These are phyloP conservation scores for Trichosporon faecale DNA, from an alignment of 1,284 basidiomycete species.

Conservation along the genomic window DNA sequence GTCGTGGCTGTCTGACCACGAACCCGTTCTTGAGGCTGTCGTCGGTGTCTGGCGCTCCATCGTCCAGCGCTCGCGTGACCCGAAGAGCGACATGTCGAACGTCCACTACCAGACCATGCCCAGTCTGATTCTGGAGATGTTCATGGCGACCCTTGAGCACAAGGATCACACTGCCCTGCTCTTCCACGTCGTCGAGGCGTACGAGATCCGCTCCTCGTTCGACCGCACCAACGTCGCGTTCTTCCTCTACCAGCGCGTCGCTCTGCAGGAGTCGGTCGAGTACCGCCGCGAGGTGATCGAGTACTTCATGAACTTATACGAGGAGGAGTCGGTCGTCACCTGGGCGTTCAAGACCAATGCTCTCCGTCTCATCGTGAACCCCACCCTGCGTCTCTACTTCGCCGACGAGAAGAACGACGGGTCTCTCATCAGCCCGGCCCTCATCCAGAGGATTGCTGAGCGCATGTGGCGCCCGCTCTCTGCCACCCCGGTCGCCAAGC, in stretches of 20 bases:
- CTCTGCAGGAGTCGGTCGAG: slow-evolving; percentile 56
- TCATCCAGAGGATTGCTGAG: slow-evolving; percentile 40
- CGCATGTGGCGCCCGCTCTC: slow-evolving; percentile 48
- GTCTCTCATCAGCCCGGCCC: slow-evolving; percentile 35
- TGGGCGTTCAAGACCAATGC: slow-evolving; percentile 82
- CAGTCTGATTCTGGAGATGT: slow-evolving; percentile 68
- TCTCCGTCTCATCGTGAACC: slow-evolving; percentile 83
- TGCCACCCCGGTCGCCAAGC: slow-evolving; percentile 32
- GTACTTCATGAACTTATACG: slow-evolving; percentile 82
- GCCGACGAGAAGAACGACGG: slow-evolving; percentile 45
- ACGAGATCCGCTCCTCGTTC: slow-evolving; percentile 74
- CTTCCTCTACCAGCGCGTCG: slow-evolving; percentile 85
- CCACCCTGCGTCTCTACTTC: slow-evolving; percentile 77
- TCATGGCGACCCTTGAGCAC: slow-evolving; percentile 62
- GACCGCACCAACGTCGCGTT: slow-evolving; percentile 78
- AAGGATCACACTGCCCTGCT: slow-evolving; percentile 79
- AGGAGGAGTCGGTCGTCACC: slow-evolving; percentile 60
- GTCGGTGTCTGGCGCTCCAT: slow-evolving; percentile 67
- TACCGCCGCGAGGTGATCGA: slow-evolving; percentile 80
- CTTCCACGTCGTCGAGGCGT: slow-evolving; percentile 82
- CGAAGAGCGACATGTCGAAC: slow-evolving; percentile 49
- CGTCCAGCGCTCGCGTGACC: slow-evolving; percentile 40
- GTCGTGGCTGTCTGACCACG: slow-evolving; percentile 55
- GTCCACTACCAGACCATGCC: slow-evolving; percentile 64
- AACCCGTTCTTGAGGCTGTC: slow-evolving; percentile 66